Percentiles rank a stretch among this genome's conserved stretches.
phyloP scores from a whole-genome alignment of 371 early-diverging fungal species.

The Mortierella sp. region DNA sequence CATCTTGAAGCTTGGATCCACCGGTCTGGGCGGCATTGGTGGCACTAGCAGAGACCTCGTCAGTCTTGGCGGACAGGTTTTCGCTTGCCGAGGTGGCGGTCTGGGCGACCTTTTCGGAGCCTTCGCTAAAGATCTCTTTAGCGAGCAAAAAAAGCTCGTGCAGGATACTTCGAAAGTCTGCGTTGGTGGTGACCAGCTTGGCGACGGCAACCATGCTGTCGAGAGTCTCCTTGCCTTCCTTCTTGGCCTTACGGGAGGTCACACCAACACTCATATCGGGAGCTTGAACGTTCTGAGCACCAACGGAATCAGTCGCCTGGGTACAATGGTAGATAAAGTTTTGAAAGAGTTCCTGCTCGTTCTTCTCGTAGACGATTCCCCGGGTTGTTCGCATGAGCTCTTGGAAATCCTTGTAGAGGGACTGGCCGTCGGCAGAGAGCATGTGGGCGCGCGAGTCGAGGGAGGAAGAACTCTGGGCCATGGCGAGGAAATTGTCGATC shows the following conservation, averaged over 20 bases:
- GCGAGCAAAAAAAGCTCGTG: constrained; percentile 65
- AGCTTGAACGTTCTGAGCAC: constrained; percentile 8
- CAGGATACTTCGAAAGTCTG: constrained; percentile 67
- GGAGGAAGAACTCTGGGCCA: constrained; percentile 57
- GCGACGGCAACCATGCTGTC: constrained; percentile 61
- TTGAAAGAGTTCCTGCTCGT: constrained; percentile 73
- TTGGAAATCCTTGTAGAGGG: constrained; percentile 64
- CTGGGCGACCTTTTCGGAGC: constrained; percentile 56
- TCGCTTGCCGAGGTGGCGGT: constrained; percentile 23
- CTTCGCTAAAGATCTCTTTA: constrained; percentile 65
- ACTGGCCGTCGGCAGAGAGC: constrained; percentile 66
- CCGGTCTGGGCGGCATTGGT: constrained; percentile 4
- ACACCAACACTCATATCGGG: constrained; percentile 35
- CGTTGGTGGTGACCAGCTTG: constrained; percentile 65
- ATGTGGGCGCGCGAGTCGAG: constrained; percentile 63
- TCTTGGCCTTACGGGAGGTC: constrained; percentile 22
- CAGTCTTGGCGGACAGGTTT: constrained; percentile 23
- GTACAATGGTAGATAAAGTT: constrained; percentile 69
- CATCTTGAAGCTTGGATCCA: constrained; percentile 21
- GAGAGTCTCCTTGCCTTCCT: constrained; percentile 45
- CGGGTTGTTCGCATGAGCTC: constrained; percentile 61
- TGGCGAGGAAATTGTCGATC: constrained; percentile 62
- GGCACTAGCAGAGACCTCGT: constrained; percentile 38
- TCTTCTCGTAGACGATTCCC: constrained; percentile 65
- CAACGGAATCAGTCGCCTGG: constrained; percentile 25